Percentiles rank a stretch among this genome's conserved stretches.
Conservation (phyloP, 2,329 filamentous ascomycete species). For the Colletotrichum aenigma region DNA sequence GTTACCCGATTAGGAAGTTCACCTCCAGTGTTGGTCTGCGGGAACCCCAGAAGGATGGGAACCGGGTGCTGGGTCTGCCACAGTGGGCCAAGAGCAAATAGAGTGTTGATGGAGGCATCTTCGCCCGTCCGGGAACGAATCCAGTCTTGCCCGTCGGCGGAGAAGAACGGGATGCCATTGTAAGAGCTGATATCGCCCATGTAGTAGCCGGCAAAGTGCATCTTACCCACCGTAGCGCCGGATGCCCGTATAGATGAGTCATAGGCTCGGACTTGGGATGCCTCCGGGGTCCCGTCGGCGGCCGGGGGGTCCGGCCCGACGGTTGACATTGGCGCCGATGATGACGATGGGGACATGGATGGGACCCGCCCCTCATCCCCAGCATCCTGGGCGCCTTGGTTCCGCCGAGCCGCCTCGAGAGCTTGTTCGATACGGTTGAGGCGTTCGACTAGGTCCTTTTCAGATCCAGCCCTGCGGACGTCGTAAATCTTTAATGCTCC, state of each 20-base stretch:
- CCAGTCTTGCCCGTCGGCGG: slow-evolving; percentile 50
- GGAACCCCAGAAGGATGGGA: background rate
- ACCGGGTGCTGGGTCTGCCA: slow-evolving; percentile 24
- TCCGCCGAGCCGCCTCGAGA: slow-evolving; percentile 27
- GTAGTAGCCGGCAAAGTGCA: slow-evolving; percentile 52
- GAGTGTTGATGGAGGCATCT: slow-evolving; percentile 28
- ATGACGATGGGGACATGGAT: slow-evolving; percentile 7
- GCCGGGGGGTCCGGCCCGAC: background rate
- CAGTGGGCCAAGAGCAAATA: slow-evolving; percentile 22
- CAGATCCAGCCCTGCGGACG: slow-evolving; percentile 17
- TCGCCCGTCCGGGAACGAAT: slow-evolving; percentile 50
- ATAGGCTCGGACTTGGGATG: slow-evolving; percentile 1
- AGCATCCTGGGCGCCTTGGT: background rate
- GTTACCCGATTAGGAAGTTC: slow-evolving; percentile 40
- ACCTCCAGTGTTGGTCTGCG: background rate
- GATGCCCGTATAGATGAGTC: slow-evolving; percentile 5
- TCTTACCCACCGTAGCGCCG: slow-evolving; percentile 31
- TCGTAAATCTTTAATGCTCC: background rate
- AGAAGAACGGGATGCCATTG: slow-evolving; percentile 54
- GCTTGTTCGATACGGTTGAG: slow-evolving; percentile 44
- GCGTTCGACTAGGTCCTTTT: slow-evolving; percentile 37
- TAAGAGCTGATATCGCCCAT: slow-evolving; percentile 50
- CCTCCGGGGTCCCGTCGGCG: slow-evolving; percentile 1
- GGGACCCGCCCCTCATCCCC: background rate
- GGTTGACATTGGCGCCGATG: background rate